These are phyloP conservation scores for Trichocomaceae sp. DNA, from an alignment of 2,329 filamentous ascomycete genomes.

Conservation along the genomic window DNA sequence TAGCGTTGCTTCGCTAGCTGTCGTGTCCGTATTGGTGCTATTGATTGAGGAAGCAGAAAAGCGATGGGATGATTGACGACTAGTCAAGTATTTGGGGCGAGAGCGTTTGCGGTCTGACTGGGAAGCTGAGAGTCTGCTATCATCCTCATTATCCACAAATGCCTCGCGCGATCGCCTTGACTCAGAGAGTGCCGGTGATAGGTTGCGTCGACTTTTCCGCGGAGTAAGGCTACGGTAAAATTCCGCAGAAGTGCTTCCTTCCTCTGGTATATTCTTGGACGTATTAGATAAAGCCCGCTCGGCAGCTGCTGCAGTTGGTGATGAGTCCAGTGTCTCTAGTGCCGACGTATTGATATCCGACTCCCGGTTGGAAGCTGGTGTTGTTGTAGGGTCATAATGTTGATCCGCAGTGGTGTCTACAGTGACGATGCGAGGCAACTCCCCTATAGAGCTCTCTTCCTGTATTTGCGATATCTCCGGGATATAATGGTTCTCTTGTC, in stretches of 20 bases:
- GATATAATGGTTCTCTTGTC: conserved; percentile 18
- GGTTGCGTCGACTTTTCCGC: conserved; percentile 24
- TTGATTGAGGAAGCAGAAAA: conserved; percentile 53
- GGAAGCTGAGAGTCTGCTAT: conserved; percentile 14
- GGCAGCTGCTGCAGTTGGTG: conserved; percentile 40
- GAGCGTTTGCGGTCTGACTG: conserved; percentile 29
- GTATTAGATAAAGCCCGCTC: conserved; percentile 32
- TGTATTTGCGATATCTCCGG: conserved; percentile 18
- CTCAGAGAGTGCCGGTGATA: conserved; percentile 22
- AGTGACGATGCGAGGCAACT: conserved; percentile 7
- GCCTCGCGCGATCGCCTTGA: conserved; percentile 23
- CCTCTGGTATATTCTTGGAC: conserved; percentile 15
- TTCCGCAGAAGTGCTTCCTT: neutral
- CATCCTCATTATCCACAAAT: conserved; percentile 20
- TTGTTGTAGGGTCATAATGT: conserved; percentile 9
- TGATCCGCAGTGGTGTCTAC: conserved; percentile 12
- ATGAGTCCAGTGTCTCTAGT: conserved; percentile 39
- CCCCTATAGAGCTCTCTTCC: conserved; percentile 1
- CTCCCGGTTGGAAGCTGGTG: conserved; percentile 17
- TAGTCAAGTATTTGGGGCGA: conserved; percentile 51
- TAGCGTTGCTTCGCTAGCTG: conserved; percentile 64
- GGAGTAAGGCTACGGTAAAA: conserved; percentile 19
- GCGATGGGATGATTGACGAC: conserved; percentile 51
- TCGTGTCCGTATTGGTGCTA: conserved; percentile 52
- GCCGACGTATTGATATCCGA: conserved; percentile 30